phyloP scores from a whole-genome alignment of 148 eudicot species.

The Vaccinium corymbosum region DNA sequence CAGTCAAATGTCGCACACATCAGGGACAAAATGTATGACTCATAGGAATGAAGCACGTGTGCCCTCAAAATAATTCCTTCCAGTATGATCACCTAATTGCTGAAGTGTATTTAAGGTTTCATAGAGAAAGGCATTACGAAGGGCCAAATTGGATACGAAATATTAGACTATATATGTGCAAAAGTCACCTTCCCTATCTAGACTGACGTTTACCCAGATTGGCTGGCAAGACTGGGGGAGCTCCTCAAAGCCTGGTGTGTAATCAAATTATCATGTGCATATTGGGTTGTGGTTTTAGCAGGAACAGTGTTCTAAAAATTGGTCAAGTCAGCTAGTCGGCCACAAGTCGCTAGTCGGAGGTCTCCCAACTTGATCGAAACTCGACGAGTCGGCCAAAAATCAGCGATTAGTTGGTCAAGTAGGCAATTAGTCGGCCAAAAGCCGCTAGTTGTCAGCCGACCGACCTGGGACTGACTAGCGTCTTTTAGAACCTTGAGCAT shows the following conservation, averaged over 20 bases:
- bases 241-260: background rate
- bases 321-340: no score
- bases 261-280: background rate
- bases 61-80: background rate
- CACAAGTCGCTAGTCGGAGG: no score
- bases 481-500: no score
- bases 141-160: background rate
- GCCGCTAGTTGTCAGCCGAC: no score
- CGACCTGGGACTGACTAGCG: no score
- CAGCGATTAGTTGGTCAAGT: no score
- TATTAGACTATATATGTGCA: background rate
- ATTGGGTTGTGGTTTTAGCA: background rate
- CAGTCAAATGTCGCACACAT: background rate
- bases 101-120: background rate
- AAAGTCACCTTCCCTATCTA: background rate
- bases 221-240: slow-evolving; percentile 1
- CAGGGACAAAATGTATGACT: background rate
- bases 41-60: background rate
- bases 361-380: no score
- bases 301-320: background rate
- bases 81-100: background rate
- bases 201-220: background rate
- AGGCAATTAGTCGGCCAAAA: no score
- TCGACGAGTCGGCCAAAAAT: no score
- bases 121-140: background rate